Conservation (phyloP, 2,329 filamentous ascomycete species). For the Aspergillus chevalieri region DNA sequence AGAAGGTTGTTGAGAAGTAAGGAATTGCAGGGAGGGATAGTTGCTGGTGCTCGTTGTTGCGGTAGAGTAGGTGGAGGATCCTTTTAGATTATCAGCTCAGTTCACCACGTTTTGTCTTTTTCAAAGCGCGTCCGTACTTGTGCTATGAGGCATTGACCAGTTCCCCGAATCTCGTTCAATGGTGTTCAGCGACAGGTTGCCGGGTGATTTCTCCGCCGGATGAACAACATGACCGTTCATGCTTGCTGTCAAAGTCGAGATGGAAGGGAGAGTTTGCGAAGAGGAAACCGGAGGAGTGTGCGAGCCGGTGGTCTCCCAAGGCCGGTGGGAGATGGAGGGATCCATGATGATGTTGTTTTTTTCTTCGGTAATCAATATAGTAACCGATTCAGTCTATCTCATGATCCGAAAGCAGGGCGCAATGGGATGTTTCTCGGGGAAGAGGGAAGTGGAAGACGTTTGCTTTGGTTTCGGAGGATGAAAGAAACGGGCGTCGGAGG, state of each 20-base stretch:
- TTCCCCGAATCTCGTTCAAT: slow-evolving; percentile 53
- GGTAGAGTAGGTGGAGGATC: slow-evolving; percentile 46
- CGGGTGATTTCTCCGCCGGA: slow-evolving; percentile 37
- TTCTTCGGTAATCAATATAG: too few species aligned
- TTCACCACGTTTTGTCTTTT: too few species aligned
- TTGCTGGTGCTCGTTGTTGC: slow-evolving; percentile 40
- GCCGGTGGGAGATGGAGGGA: slow-evolving; percentile 35
- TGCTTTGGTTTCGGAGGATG: too few species aligned
- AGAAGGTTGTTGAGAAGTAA: slow-evolving; percentile 41
- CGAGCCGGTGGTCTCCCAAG: slow-evolving; percentile 38
- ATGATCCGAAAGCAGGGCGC: too few species aligned
- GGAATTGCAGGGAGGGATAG: slow-evolving; percentile 38
- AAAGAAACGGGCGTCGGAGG: too few species aligned
- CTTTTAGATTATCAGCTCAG: slow-evolving; percentile 15
- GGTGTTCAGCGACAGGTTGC: slow-evolving; percentile 38
- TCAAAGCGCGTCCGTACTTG: slow-evolving; percentile 34
- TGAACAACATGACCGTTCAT: slow-evolving; percentile 27
- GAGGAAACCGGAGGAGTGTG: slow-evolving; percentile 29
- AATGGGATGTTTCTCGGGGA: too few species aligned
- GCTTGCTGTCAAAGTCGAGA: slow-evolving; percentile 42
- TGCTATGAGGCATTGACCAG: slow-evolving; percentile 55
- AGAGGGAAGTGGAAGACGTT: too few species aligned
- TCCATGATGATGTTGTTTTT: slow-evolving; percentile 28
- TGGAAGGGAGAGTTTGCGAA: slow-evolving; percentile 41
- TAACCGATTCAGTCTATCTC: too few species aligned